A percentile compares a stretch with the other conserved stretches of the same genome.
These are phyloP conservation scores for Talaromyces nanjingensis DNA, from an alignment of 495 filamentous ascomycete species.

Conservation along the genomic window DNA sequence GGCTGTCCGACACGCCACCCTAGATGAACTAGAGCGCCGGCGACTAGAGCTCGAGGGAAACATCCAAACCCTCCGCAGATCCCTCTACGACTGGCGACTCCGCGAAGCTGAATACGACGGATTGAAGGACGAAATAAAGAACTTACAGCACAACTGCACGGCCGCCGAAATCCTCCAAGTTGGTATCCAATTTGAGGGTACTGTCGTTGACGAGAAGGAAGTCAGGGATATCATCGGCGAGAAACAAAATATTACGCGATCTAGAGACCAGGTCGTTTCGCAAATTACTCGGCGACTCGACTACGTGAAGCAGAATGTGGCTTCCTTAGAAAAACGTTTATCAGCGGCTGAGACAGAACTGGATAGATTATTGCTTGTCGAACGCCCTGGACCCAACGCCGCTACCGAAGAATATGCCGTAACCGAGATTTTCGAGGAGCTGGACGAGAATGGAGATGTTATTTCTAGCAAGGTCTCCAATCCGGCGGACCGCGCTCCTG, in stretches of 20 bases:
- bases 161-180: constrained; percentile 44
- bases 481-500: constrained; percentile 52
- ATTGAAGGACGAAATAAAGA: constrained; percentile 68
- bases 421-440: constrained; percentile 76
- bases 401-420: constrained; percentile 45
- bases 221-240: constrained; percentile 29
- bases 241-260: constrained; percentile 23
- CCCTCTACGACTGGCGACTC: constrained; percentile 78
- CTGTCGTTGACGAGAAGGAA: constrained; percentile 52
- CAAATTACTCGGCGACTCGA: constrained; percentile 72
- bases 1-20: constrained; percentile 25
- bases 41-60: constrained; percentile 68
- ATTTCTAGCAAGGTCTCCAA: constrained; percentile 54
- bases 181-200: constrained; percentile 42
- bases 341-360: constrained; percentile 45
- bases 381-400: constrained; percentile 26
- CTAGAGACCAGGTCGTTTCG: constrained; percentile 57
- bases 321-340: constrained; percentile 57
- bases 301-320: constrained; percentile 78
- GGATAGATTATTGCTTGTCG: constrained; percentile 52
- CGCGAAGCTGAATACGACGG: constrained; percentile 89
- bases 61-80: constrained; percentile 63
- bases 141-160: constrained; percentile 41
- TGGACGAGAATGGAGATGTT: constrained; percentile 88
- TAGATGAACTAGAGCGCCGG: constrained; percentile 60